Conservation (phyloP, 495 filamentous ascomycete species). For the Daldinia loculata region DNA sequence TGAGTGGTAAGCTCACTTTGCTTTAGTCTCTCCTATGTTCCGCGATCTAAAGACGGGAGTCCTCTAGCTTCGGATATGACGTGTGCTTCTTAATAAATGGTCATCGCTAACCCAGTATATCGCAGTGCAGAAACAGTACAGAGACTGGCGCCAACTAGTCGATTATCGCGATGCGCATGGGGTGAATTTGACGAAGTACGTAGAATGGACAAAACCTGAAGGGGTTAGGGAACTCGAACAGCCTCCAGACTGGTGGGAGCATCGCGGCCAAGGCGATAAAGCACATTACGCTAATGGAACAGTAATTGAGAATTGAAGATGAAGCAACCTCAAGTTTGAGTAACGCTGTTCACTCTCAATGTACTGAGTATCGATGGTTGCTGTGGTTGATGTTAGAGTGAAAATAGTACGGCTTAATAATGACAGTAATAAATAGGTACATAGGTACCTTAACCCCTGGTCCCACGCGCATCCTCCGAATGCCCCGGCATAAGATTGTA, state of each 20-base stretch:
- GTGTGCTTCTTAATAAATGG: not conserved
- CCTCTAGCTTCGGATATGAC: not conserved
- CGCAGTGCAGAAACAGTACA: conserved; percentile 19
- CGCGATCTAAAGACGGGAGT: not conserved
- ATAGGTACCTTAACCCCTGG: no score
- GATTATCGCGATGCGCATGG: conserved; percentile 19
- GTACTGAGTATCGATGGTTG: no score
- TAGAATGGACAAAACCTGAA: conserved; percentile 22
- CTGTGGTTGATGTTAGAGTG: no score
- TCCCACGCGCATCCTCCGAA: not conserved
- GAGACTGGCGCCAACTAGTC: conserved; percentile 20
- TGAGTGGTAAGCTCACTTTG: conserved; percentile 24
- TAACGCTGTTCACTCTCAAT: no score
- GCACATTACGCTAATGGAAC: conserved; percentile 11
- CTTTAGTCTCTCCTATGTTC: no score
- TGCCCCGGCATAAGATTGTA: conserved; percentile 18
- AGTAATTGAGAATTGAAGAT: conserved; percentile 1
- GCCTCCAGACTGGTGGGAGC: conserved; percentile 23
- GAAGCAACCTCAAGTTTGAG: no score
- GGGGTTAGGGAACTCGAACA: conserved; percentile 20
- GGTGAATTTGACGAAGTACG: conserved; percentile 12
- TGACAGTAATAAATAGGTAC: no score
- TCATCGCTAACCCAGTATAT: not conserved
- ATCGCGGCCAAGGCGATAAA: conserved; percentile 11
- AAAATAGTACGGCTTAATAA: no score